Conservation (phyloP, 2,329 filamentous ascomycete genomes). For the Aspergillus puulaauensis region DNA sequence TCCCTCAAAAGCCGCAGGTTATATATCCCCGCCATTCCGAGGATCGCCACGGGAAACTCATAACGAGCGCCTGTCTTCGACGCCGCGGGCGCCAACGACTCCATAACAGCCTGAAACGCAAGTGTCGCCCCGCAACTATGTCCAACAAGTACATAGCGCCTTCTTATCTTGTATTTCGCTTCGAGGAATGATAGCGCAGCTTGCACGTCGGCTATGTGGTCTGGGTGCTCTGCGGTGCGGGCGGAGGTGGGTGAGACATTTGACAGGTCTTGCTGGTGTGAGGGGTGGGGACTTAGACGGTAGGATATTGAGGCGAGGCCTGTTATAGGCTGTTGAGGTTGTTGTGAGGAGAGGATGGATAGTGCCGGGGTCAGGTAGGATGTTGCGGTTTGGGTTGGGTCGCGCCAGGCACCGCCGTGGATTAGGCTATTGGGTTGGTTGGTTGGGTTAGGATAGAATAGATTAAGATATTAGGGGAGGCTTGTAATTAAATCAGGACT, state of each 20-base stretch:
- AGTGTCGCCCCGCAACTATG: constrained; percentile 50
- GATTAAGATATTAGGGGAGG: too few relatives aligned
- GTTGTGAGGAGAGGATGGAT: constrained; percentile 26
- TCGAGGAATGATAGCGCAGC: constrained; percentile 43
- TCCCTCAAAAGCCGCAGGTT: constrained; percentile 40
- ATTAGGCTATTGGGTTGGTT: constrained; percentile 36
- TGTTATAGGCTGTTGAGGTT: constrained; percentile 25
- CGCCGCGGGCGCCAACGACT: constrained; percentile 11
- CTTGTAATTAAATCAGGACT: too few relatives aligned
- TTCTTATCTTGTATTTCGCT: constrained; percentile 37
- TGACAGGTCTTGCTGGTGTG: constrained; percentile 36
- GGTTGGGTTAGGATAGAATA: background rate
- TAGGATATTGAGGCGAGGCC: constrained; percentile 49
- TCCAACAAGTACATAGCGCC: constrained; percentile 45
- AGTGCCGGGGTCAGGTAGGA: constrained; percentile 37
- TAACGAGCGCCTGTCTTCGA: background rate
- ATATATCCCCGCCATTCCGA: constrained; percentile 48
- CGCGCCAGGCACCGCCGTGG: constrained; percentile 52
- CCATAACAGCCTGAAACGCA: constrained; percentile 46
- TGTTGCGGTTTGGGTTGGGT: constrained; percentile 40
- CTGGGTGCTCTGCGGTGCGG: constrained; percentile 43
- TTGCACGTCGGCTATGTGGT: constrained; percentile 46
- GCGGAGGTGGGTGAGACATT: constrained; percentile 21
- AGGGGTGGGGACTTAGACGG: constrained; percentile 45
- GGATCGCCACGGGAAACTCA: constrained; percentile 38